Percentiles rank a stretch among this genome's conserved stretches.
Evolutionary conservation across 2,329 filamentous ascomycete species (phyloP).

Genomic region (Botryotinia calthae): DNA sequence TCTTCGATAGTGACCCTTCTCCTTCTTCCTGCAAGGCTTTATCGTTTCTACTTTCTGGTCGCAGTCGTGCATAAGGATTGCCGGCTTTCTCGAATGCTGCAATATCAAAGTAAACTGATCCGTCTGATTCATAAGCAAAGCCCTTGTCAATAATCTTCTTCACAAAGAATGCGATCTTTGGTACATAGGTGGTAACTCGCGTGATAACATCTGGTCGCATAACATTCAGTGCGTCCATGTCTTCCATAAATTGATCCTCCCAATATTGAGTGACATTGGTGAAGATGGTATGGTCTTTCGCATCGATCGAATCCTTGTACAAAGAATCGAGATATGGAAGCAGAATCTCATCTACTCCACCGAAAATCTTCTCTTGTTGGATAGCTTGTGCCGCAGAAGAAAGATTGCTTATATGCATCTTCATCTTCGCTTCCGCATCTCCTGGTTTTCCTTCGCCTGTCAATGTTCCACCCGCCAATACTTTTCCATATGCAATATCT

Average conservation of each 20-base stretch:
- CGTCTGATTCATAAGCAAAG: slow-evolving; percentile 78
- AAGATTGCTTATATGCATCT: slow-evolving; percentile 63
- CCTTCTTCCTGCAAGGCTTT: slow-evolving; percentile 82
- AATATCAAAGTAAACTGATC: slow-evolving; percentile 49
- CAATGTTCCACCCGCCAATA: slow-evolving; percentile 55
- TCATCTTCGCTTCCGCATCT: slow-evolving; percentile 66
- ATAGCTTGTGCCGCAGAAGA: slow-evolving; percentile 49
- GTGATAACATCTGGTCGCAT: slow-evolving; percentile 78
- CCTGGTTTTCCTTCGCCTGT: slow-evolving; percentile 54
- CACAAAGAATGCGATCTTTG: slow-evolving; percentile 82
- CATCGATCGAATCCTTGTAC: slow-evolving; percentile 61
- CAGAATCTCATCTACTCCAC: slow-evolving; percentile 63
- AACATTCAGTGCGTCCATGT: slow-evolving; percentile 85
- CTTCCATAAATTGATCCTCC: slow-evolving; percentile 82
- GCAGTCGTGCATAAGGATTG: slow-evolving; percentile 79
- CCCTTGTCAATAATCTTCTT: slow-evolving; percentile 72
- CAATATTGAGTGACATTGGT: slow-evolving; percentile 82
- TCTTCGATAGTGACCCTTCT: slow-evolving; percentile 69
- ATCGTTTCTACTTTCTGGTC: slow-evolving; percentile 82
- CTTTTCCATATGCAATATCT: slow-evolving; percentile 53
- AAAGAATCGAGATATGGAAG: slow-evolving; percentile 77
- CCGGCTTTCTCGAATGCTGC: slow-evolving; percentile 62
- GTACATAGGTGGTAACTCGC: slow-evolving; percentile 88
- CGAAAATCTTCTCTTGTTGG: slow-evolving; percentile 49
- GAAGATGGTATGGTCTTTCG: slow-evolving; percentile 69